Evolutionary conservation across 352 stramenopile species (phyloP).

Genomic region (Globisporangium polare): DNA sequence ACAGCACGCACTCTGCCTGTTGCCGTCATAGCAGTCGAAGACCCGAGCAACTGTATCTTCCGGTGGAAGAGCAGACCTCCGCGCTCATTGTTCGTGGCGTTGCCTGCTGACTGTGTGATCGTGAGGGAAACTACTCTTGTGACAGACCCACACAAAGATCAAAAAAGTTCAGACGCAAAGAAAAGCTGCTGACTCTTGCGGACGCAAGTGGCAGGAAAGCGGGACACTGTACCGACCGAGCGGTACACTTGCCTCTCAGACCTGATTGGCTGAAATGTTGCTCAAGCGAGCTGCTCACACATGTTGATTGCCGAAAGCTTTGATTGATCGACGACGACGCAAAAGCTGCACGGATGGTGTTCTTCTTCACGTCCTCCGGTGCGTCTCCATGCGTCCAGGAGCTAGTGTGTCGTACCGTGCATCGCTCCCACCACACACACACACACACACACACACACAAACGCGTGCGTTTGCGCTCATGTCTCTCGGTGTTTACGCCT

Average conservation of each 20-base stretch:
- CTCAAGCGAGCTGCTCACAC: too few relatives aligned
- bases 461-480: background rate
- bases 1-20: too few relatives aligned
- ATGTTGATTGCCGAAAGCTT: background rate
- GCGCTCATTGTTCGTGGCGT: background rate
- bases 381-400: slow-evolving; percentile 11
- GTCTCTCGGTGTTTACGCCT: background rate
- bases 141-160: background rate
- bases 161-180: background rate
- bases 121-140: background rate
- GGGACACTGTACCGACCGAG: background rate
- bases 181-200: background rate
- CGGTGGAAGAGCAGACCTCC: background rate
- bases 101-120: background rate
- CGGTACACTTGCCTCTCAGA: background rate
- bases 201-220: background rate
- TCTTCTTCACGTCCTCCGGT: slow-evolving; percentile 85
- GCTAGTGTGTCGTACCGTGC: background rate
- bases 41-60: background rate
- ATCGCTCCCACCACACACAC: background rate
- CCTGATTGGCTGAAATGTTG: background rate
- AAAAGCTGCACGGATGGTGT: slow-evolving; percentile 42
- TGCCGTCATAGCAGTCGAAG: too few relatives aligned
- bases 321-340: background rate
- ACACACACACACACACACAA: too few relatives aligned